A percentile compares a stretch with the other conserved stretches of the same genome.
phyloP scores from a whole-genome alignment of 805 yeast genomes.

The Tetrapisispora taiwanensis region DNA sequence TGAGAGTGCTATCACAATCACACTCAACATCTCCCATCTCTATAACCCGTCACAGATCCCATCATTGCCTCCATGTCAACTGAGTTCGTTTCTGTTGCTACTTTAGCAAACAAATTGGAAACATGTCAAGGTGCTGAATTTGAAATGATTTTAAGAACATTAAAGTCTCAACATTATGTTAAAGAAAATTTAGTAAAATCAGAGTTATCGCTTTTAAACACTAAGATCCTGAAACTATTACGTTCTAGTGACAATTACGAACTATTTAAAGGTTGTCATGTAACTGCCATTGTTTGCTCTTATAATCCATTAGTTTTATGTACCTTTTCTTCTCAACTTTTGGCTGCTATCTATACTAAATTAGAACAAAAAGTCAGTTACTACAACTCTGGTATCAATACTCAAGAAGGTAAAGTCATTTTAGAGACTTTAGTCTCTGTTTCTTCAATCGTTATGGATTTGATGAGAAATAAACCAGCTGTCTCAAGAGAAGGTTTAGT shows the following conservation, averaged over 20 bases:
- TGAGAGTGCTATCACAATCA: too few species aligned
- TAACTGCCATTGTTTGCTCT: constrained; percentile 36
- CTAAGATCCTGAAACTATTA: constrained; percentile 34
- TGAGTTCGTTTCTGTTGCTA: constrained; percentile 14
- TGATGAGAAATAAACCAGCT: constrained; percentile 70
- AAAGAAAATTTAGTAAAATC: constrained; percentile 25
- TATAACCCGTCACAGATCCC: too few species aligned
- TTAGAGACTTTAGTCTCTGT: constrained; percentile 26
- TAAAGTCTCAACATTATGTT: constrained; percentile 22
- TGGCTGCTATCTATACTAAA: constrained; percentile 20
- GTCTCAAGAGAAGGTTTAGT: constrained; percentile 75
- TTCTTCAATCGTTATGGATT: constrained; percentile 25
- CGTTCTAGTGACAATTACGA: constrained; percentile 35
- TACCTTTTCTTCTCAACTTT: constrained; percentile 24
- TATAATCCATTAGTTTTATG: constrained; percentile 28
- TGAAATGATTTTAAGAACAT: constrained; percentile 17
- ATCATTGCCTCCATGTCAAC: too few species aligned
- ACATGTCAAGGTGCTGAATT: constrained; percentile 23
- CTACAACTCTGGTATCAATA: constrained; percentile 12
- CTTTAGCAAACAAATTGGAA: constrained; percentile 22
- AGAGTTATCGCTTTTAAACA: constrained; percentile 24
- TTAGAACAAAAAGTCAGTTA: constrained; percentile 22
- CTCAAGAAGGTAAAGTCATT: constrained; percentile 15
- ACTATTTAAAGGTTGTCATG: constrained; percentile 53
- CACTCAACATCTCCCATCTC: too few species aligned